Evolutionary conservation across 176 grass and related monocot species (phyloP), one percentile per base, ranked within the genome.

Genomic region (Tillandsia leiboldiana): DNA sequence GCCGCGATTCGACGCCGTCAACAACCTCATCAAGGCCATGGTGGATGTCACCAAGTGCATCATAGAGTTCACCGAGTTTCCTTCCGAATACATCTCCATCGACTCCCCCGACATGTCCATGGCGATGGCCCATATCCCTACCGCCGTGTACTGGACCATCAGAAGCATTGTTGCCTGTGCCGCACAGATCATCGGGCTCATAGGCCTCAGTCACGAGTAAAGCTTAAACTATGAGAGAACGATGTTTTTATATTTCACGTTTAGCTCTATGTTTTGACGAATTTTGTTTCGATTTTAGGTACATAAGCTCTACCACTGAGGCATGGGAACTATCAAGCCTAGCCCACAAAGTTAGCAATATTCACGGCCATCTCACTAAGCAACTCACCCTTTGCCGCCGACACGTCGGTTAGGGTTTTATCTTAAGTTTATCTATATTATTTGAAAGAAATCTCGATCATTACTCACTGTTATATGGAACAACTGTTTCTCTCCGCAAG

Each of bases 291-390:
- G 58, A 69, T 63, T 24, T 11, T 66, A 85, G 83, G 66, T 69
- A 80, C 72, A 77, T 85, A 42, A 67, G 27, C 9, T 66, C 83
- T 53, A 77, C 83, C 33, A 80, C 77, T 13, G 83, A 85, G 52
- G 68, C 68, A 50, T 85, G 83, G 83, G 83, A 85, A 26, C 72
- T 85, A 48, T 85, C 83, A 5, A 85, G 77, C 59, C 73, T 85
- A 66, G 72, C 83, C 22, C 83, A 85, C 68, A 85, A 85, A 80
- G 9, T 80, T 52, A 73, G 20, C 62, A 85, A 67, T 67, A 85
- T 85, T 22, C 51, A 69, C 23, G 73, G 77, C 8, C 83, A 80
- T n/a, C 83, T 85, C 42, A 69, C 12, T 10, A 80, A 85, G 57
- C 72, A 85, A 68, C 72, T 85, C 42, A 63, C 63, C 12, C 17